Conservation (phyloP, 768 basidiomycete species). For the Paxillus rubicundulus region DNA sequence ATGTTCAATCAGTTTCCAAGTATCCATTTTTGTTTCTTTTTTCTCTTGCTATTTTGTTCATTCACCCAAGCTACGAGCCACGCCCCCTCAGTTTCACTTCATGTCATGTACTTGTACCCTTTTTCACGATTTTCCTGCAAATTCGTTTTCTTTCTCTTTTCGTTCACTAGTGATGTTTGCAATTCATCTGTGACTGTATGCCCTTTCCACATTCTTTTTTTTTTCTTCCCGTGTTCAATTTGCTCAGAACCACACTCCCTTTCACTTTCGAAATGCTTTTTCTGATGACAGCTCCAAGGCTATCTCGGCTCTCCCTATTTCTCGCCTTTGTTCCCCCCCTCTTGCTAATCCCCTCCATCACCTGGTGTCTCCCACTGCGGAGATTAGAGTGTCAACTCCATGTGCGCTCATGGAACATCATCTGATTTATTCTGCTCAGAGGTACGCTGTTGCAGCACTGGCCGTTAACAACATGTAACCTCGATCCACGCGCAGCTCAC, state of each 20-base stretch:
- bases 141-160: constrained; percentile 1
- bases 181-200: neutral
- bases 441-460: no score
- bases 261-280: constrained; percentile 1
- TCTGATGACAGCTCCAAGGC: no score
- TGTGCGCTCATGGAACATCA: no score
- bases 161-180: constrained; percentile 1
- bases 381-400: no score
- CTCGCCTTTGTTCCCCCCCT: no score
- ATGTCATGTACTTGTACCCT: neutral
- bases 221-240: neutral
- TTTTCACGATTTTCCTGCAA: constrained; percentile 1
- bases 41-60: neutral
- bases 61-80: neutral
- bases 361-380: no score
- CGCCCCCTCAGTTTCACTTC: neutral
- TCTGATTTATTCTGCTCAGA: no score
- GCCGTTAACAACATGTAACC: no score
- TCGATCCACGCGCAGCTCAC: no score
- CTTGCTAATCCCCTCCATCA: no score
- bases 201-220: neutral
- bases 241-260: neutral
- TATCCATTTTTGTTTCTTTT: neutral
- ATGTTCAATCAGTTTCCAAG: neutral
- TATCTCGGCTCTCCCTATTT: no score